Percentiles rank a stretch among this genome's conserved stretches.
Conservation (phyloP, 768 basidiomycete genomes). For the Holtermanniella nyarrowii region DNA sequence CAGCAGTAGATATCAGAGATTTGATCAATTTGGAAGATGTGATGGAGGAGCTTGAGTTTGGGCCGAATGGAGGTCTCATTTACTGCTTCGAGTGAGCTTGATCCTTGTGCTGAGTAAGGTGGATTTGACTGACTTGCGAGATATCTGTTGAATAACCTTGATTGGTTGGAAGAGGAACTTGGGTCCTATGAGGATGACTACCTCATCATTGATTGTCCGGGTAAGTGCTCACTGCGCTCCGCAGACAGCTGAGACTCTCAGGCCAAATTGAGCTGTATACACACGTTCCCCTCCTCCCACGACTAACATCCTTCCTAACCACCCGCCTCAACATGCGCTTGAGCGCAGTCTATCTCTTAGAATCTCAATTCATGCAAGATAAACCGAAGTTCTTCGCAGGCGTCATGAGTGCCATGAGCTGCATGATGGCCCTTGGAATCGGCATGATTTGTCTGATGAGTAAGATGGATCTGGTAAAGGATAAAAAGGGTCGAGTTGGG, state of each 20-base stretch:
- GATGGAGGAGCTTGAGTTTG: constrained; percentile 88
- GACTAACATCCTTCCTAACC: constrained; percentile 58
- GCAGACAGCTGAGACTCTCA: constrained; percentile 29
- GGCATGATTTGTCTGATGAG: constrained; percentile 98
- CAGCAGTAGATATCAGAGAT: constrained; percentile 86
- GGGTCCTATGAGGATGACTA: constrained; percentile 95
- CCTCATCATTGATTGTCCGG: constrained; percentile 45
- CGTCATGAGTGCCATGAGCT: constrained; percentile 94
- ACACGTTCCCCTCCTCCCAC: constrained; percentile 91
- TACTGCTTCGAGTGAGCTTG: constrained; percentile 95
- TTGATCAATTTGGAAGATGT: constrained; percentile 87
- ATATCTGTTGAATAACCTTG: constrained; percentile 91
- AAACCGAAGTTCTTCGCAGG: constrained; percentile 97
- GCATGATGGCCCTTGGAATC: constrained; percentile 95
- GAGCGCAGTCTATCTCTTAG: constrained; percentile 85
- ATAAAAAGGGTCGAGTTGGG: constrained; percentile 46
- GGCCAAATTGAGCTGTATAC: constrained; percentile 99
- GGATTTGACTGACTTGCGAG: constrained; percentile 45
- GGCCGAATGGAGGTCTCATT: constrained; percentile 91
- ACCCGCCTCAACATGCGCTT: constrained; percentile 67
- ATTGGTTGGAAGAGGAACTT: constrained; percentile 94
- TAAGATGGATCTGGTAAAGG: constrained; percentile 91
- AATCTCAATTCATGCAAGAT: constrained; percentile 99
- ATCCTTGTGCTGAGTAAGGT: neutral
- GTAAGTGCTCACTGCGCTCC: constrained; percentile 6